These are phyloP conservation scores for Claviceps quebecensis DNA, from an alignment of 2,329 filamentous ascomycete species.

Conservation along the genomic window DNA sequence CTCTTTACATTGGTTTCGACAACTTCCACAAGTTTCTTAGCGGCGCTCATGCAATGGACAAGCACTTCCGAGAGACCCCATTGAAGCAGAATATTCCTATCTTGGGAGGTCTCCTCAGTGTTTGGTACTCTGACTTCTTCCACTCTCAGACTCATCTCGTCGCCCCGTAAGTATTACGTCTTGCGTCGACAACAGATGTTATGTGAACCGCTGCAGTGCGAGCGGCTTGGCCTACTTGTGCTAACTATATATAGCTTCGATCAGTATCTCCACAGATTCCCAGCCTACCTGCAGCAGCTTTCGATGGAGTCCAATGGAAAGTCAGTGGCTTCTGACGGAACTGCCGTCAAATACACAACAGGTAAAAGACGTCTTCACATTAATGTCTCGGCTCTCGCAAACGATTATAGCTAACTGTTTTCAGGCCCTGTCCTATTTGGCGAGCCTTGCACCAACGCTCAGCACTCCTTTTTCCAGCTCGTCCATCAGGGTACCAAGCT, in stretches of 20 bases:
- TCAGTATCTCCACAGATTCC: conserved; percentile 98
- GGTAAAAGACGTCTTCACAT: conserved; percentile 26
- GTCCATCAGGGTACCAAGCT: conserved; percentile 98
- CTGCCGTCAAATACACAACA: conserved; percentile 93
- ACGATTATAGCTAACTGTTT: neutral
- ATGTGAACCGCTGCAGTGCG: neutral
- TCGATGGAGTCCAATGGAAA: conserved; percentile 99
- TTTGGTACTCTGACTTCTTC: conserved; percentile 99
- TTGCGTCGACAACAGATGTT: neutral
- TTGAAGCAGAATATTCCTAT: conserved; percentile 91
- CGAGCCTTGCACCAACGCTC: conserved; percentile 95
- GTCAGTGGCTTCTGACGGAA: conserved; percentile 77
- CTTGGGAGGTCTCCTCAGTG: conserved; percentile 81
- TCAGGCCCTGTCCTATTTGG: conserved; percentile 78
- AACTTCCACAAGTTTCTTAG: conserved; percentile 95
- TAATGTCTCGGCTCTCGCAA: neutral
- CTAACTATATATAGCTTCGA: conserved; percentile 52
- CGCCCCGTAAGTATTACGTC: conserved; percentile 54
- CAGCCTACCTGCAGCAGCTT: conserved; percentile 94
- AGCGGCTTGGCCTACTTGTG: neutral
- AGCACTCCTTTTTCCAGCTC: conserved; percentile 99
- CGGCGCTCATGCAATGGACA: conserved; percentile 94
- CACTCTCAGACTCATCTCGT: conserved; percentile 96
- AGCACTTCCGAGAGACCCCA: conserved; percentile 86
- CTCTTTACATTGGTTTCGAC: conserved; percentile 89